Percentiles rank a stretch among this genome's conserved stretches.
phyloP scores from a whole-genome alignment of 768 basidiomycete species.

The Collybia sordida region DNA sequence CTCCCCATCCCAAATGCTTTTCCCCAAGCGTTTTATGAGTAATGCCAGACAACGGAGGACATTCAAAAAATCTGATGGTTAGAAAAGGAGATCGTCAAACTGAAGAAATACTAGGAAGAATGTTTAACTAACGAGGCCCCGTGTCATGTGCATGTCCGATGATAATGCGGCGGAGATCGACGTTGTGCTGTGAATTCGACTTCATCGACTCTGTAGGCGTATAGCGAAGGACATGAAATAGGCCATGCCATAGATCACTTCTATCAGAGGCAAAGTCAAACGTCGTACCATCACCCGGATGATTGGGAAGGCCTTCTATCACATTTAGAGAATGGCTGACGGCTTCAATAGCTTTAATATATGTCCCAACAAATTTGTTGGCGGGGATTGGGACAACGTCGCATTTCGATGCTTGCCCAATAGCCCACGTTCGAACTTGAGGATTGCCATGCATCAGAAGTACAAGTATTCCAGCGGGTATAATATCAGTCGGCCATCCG shows the following conservation, averaged over 20 bases:
- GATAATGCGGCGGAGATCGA: conserved; percentile 54
- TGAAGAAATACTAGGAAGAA: conserved; percentile 9
- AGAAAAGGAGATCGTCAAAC: conserved; percentile 10
- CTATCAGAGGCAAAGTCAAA: conserved; percentile 35
- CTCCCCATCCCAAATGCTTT: conserved; percentile 68
- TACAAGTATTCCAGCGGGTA: conserved; percentile 61
- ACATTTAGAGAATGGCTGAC: conserved; percentile 23
- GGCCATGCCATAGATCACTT: conserved; percentile 52
- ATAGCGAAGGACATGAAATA: conserved; percentile 44
- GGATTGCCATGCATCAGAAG: conserved; percentile 51
- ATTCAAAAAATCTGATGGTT: conserved; percentile 52
- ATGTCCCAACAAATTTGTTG: conserved; percentile 46
- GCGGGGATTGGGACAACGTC: conserved; percentile 42
- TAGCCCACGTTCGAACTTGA: conserved; percentile 62
- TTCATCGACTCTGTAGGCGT: conserved; percentile 46
- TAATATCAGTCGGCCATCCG: conserved; percentile 56
- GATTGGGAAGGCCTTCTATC: not conserved
- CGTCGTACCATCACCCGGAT: conserved; percentile 8
- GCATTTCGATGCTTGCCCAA: conserved; percentile 38
- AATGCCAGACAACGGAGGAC: conserved; percentile 59
- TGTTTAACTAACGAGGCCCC: conserved; percentile 54
- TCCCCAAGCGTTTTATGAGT: conserved; percentile 56
- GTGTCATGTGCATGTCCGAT: conserved; percentile 59
- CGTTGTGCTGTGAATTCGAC: conserved; percentile 28
- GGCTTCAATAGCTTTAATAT: conserved; percentile 43